phyloP scores from a whole-genome alignment of 345 rosid species.

The Citrus hindsii region DNA sequence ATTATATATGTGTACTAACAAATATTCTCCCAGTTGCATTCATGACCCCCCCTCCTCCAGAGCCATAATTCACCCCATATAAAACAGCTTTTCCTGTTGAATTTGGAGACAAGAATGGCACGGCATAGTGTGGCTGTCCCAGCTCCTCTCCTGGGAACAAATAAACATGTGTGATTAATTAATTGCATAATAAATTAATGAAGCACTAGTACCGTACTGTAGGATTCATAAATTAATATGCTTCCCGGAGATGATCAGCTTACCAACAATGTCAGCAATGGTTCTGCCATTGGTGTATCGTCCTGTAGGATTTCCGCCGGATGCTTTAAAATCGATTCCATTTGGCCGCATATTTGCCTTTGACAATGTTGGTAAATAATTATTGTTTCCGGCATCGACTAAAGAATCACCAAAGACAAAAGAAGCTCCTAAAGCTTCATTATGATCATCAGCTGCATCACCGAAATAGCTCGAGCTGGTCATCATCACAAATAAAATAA shows the following conservation, averaged over 20 bases:
- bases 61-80: constrained; percentile 81
- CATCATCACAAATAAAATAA: constrained; percentile 10
- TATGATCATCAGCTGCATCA: constrained; percentile 17
- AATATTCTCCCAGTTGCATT: constrained; percentile 94
- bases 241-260: neutral
- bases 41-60: constrained; percentile 92
- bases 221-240: neutral
- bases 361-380: constrained; percentile 70
- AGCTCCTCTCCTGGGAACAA: constrained; percentile 61
- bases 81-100: constrained; percentile 63
- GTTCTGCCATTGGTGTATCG: constrained; percentile 88
- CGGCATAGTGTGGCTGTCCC: constrained; percentile 64
- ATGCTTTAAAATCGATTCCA: constrained; percentile 73
- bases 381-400: constrained; percentile 89
- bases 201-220: too few relatives aligned
- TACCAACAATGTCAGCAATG: constrained; percentile 81
- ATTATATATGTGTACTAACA: constrained; percentile 27
- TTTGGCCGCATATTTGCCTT: constrained; percentile 81
- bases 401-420: constrained; percentile 85
- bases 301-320: constrained; percentile 86
- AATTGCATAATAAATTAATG: too few relatives aligned
- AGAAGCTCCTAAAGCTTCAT: constrained; percentile 45
- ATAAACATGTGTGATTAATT: neutral
- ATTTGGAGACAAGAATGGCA: constrained; percentile 78
- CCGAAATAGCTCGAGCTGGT: neutral